A percentile compares a stretch with the other conserved stretches of the same genome.
Evolutionary conservation across 306 rosid species (phyloP).

Genomic region (Elaeagnus macrophylla): DNA sequence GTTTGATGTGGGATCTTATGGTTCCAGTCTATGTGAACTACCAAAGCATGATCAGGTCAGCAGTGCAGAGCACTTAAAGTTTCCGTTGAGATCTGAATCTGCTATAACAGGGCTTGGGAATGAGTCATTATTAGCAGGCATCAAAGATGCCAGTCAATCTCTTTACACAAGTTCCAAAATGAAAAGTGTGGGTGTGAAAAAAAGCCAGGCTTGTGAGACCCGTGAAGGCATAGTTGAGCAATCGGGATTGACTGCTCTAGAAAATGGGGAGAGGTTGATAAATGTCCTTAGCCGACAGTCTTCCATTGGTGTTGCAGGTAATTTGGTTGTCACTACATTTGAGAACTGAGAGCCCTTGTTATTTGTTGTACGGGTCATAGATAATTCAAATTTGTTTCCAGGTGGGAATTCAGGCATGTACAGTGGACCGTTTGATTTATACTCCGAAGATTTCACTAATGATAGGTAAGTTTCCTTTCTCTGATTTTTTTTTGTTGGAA

Average conservation of each 20-base stretch:
- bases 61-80: slow-evolving; percentile 26
- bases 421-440: slow-evolving; percentile 19
- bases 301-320: slow-evolving; percentile 29
- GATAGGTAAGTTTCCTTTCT: slow-evolving; percentile 24
- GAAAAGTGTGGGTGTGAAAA: slow-evolving; percentile 28
- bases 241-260: slow-evolving; percentile 25
- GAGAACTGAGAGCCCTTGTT: not conserved
- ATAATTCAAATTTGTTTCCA: slow-evolving; percentile 5
- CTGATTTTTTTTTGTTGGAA: too few species aligned
- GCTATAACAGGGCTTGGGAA: slow-evolving; percentile 18
- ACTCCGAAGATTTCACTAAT: slow-evolving; percentile 31
- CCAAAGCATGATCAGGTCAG: slow-evolving; percentile 24
- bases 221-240: slow-evolving; percentile 22
- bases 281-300: slow-evolving; percentile 30
- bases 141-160: slow-evolving; percentile 22
- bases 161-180: slow-evolving; percentile 22
- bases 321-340: not conserved
- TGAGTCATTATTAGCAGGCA: slow-evolving; percentile 24
- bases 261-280: slow-evolving; percentile 27
- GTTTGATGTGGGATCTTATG: slow-evolving; percentile 33
- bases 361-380: not conserved
- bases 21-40: slow-evolving; percentile 24
- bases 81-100: slow-evolving; percentile 25
- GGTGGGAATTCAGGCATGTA: slow-evolving; percentile 30
- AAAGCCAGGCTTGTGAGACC: slow-evolving; percentile 23